Evolutionary conservation across 2,329 filamentous ascomycete species (phyloP).

Genomic region (Huntiella bhutanensis): DNA sequence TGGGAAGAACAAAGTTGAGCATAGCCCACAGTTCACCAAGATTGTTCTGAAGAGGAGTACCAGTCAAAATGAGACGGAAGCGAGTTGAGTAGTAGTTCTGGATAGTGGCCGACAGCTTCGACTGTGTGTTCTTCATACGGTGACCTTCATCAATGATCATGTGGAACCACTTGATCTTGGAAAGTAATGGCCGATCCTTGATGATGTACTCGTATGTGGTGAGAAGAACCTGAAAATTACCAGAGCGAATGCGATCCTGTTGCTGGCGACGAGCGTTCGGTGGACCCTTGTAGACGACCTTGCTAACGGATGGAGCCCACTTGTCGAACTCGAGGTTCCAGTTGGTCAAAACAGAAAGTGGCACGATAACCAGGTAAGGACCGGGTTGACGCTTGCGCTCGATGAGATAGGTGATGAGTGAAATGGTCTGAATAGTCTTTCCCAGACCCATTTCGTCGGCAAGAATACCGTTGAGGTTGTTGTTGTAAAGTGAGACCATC

Average conservation of each 20-base stretch:
- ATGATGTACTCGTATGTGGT: conserved; percentile 99
- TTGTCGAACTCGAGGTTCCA: conserved; percentile 99
- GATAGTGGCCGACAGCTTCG: conserved; percentile 87
- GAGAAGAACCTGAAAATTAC: conserved; percentile 85
- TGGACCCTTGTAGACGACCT: conserved; percentile 93
- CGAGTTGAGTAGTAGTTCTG: conserved; percentile 88
- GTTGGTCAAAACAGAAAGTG: conserved; percentile 89
- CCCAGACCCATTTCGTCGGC: conserved; percentile 99
- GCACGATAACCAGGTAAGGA: conserved; percentile 91
- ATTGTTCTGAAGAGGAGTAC: conserved; percentile 95
- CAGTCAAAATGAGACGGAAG: conserved; percentile 90
- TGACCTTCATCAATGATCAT: conserved; percentile 99
- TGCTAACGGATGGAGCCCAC: conserved; percentile 75
- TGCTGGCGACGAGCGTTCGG: conserved; percentile 74
- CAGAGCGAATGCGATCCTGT: conserved; percentile 84
- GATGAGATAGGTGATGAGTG: conserved; percentile 89
- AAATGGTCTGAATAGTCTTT: conserved; percentile 98
- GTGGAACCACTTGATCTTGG: conserved; percentile 99
- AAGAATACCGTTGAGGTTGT: conserved; percentile 96
- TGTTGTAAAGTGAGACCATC: conserved; percentile 99
- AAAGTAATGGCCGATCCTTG: conserved; percentile 85
- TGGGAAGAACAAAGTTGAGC: conserved; percentile 94
- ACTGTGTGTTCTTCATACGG: conserved; percentile 97
- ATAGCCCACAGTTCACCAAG: conserved; percentile 90
- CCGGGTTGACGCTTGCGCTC: conserved; percentile 85